phyloP scores from a whole-genome alignment of 352 stramenopile species.

The Phytophthora constricta region DNA sequence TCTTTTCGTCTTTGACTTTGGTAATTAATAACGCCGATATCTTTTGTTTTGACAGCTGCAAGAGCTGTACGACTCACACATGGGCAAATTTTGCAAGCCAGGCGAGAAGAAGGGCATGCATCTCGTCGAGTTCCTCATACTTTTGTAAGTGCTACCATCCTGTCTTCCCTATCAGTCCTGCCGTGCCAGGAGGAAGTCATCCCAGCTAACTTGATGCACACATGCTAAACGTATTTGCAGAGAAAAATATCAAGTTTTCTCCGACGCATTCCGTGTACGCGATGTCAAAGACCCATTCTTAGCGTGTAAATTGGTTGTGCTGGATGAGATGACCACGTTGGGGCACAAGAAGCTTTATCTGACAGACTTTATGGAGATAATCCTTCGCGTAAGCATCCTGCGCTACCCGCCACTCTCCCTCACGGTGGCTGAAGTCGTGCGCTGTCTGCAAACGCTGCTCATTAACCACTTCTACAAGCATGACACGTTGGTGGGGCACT shows the following conservation, averaged over 20 bases:
- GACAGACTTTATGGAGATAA: slow-evolving; percentile 82
- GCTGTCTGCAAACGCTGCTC: slow-evolving; percentile 68
- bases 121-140: slow-evolving; percentile 62
- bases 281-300: slow-evolving; percentile 78
- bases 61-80: slow-evolving; percentile 77
- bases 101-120: slow-evolving; percentile 85
- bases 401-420: slow-evolving; percentile 59
- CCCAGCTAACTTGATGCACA: not conserved
- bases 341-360: slow-evolving; percentile 79
- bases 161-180: too few relatives aligned
- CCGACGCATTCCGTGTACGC: slow-evolving; percentile 64
- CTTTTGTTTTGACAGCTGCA: slow-evolving; percentile 49
- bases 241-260: slow-evolving; percentile 74
- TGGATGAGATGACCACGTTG: slow-evolving; percentile 77
- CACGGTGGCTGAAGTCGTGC: slow-evolving; percentile 48
- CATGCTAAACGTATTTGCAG: slow-evolving; percentile 19
- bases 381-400: slow-evolving; percentile 63
- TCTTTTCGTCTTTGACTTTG: not conserved
- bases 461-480: slow-evolving; percentile 74
- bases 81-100: slow-evolving; percentile 75
- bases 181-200: too few relatives aligned
- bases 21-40: not conserved
- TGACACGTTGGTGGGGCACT: slow-evolving; percentile 64
- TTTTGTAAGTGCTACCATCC: slow-evolving; percentile 43
- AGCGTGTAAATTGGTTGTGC: slow-evolving; percentile 71